Percentiles rank a stretch among this genome's conserved stretches.
Conservation (phyloP, 139 green algal species). For the Volvox africanus region DNA sequence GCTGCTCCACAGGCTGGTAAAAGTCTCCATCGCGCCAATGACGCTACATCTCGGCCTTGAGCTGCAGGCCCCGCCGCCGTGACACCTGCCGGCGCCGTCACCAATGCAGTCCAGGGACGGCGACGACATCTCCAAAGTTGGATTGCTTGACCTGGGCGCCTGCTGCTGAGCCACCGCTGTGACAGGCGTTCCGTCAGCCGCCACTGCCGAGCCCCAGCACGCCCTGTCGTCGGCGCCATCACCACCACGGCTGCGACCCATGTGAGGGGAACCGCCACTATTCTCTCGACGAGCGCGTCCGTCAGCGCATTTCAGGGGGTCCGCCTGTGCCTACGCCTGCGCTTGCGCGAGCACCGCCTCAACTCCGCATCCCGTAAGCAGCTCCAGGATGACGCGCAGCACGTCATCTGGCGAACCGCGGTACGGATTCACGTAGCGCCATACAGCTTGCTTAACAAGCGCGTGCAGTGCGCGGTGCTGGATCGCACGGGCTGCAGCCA, state of each 20-base stretch:
- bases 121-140: background rate
- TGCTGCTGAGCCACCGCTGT: background rate
- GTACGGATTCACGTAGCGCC: background rate
- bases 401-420: background rate
- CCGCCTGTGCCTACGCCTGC: background rate
- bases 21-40: background rate
- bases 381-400: constrained; percentile 8
- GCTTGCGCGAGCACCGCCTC: background rate
- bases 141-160: too few species aligned
- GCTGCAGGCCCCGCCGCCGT: background rate
- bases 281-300: too few species aligned
- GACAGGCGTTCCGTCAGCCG: background rate
- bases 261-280: background rate
- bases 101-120: background rate
- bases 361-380: constrained; percentile 11
- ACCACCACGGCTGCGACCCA: background rate
- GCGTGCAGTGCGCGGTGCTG: constrained; percentile 9
- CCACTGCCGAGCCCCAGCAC: background rate
- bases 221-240: too few species aligned
- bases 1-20: background rate
- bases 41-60: background rate
- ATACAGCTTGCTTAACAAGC: constrained; percentile 25
- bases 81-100: background rate
- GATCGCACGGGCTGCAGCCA: background rate
- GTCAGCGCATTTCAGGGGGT: background rate